phyloP scores from a whole-genome alignment of 139 green algal genomes.

The Haematococcus lacustris region DNA sequence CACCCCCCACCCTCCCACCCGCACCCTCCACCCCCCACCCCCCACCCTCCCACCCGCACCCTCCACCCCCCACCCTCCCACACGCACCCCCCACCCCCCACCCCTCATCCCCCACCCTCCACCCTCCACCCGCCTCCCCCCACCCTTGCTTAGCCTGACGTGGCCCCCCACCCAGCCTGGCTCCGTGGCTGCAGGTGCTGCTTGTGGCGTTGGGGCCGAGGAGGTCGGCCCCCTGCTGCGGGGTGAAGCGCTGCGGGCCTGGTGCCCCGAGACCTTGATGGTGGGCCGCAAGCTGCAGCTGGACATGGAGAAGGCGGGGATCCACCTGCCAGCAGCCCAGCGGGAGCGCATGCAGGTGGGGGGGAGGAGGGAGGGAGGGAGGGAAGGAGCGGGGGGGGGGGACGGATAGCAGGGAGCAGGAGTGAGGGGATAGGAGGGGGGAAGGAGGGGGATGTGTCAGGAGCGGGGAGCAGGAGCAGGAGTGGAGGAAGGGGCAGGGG shows the following conservation, averaged over 20 bases:
- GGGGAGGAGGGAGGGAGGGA: too few relatives aligned
- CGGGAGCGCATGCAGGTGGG: constrained; percentile 7
- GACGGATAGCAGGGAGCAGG: too few relatives aligned
- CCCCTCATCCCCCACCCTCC: background rate
- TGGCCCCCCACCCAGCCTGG: background rate
- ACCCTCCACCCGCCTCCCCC: background rate
- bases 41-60: background rate
- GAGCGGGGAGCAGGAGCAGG: too few relatives aligned
- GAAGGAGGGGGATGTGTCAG: too few relatives aligned
- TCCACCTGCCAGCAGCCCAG: constrained; percentile 17
- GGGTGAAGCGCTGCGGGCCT: background rate
- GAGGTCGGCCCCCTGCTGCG: too few relatives aligned
- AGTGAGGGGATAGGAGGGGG: too few relatives aligned
- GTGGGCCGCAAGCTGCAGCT: constrained; percentile 7
- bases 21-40: too few relatives aligned
- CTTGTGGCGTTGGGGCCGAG: background rate
- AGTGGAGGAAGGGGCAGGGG: too few relatives aligned
- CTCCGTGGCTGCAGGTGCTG: background rate
- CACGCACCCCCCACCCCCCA: background rate
- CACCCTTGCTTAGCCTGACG: background rate
- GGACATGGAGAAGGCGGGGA: constrained; percentile 41
- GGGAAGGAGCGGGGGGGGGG: too few relatives aligned
- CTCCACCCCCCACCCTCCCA: background rate
- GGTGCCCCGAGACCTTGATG: background rate
- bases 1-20: too few relatives aligned